Evolutionary conservation across 1,284 basidiomycete species (phyloP), one percentile per base, ranked within the genome.

Genomic region (Apiotrichum porosum): DNA sequence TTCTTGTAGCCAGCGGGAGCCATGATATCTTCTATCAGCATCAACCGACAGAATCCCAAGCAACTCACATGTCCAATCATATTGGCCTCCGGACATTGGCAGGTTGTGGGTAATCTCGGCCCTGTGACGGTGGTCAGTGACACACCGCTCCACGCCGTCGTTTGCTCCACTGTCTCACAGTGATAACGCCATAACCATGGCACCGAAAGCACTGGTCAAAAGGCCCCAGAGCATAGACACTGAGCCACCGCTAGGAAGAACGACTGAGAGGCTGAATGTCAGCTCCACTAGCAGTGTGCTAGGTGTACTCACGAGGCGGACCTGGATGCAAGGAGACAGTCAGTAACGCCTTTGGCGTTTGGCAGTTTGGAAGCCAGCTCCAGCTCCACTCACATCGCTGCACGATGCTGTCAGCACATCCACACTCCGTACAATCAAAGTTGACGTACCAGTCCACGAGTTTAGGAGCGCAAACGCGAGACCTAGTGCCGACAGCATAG

Each of bases 191-290:
- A 62, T 61, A 9, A 54, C 24, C 40, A 65, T 45, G 2, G 61
- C 59, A 15, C 66, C 69, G 18, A 58, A 13, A 1, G 56, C 56
- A 4, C 59, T 57, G 6, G 62, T 56, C n/a, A 70, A 28, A 22
- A 72, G 54, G 9, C 71, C 71, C 66, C 66, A 73, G 17, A 70
- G 56, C 33, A 69, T 61, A 0, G 66, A 62, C 2, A 61, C 58
- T 8, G 62, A 57, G 3, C 69, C 71, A 9, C 69, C 71, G 0
- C 65, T 65, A 9, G 62, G 38, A 19, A 72, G 60, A 8, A 61
- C 51, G 32, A 62, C 22, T 26, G 34, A 32, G 32, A 62, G 52
- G 15, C 32, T 37, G 21, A 4, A 5, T 24, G 24, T 4, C 9
- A 23, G 22, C 22, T 24, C 9, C 15, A 9, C 12, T n/a, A 24